Base-by-base conservation (phyloP, 345 rosid species). In the Moricandia arvensis region DNA sequence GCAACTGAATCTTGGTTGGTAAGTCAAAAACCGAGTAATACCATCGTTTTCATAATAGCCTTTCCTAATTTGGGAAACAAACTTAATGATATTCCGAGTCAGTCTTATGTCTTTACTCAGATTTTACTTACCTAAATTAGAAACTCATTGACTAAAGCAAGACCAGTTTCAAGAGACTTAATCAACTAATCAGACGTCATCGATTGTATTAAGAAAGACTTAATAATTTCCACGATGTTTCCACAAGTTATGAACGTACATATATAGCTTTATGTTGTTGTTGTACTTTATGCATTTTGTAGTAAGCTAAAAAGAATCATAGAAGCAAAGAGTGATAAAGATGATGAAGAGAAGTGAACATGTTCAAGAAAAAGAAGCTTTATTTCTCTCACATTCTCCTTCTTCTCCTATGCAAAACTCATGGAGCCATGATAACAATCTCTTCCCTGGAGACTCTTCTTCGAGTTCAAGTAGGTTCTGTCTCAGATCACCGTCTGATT, bases 401-500 rank as follows among this genome's bases (percentile, higher is more conserved):
- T 68, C 73, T n/a, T 47, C 73, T 75, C 53, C 61, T 62, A 6
- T 63, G 33, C 57, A 61, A 62, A 69, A 59, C 8, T 26, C 73
- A 47, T 64, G 55, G 69, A 41, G 1, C 2, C 70, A 53, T n/a
- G 8, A 26, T 43, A 61, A 65, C 3, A 45, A 45, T 41, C 26
- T 43, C 63, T 59, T 66, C 6, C 30, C 11, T 1, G 54, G 66
- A 31, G 80, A 64, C 41, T 55, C 75, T 29, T 26, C 68, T 45
- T 45, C 53, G 17, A 45, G 53, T 45, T 45, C 66, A 11, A 73
- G 73, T 65, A 81, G 78, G 35, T 70, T 83, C 55, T 79, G 71
- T 79, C 47, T 75, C 64, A 30, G 49, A 41, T 76, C 80, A 3
- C 72, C 71, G 31, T 81, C 83, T 2, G 83, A 74, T 76, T 63